Base-by-base conservation (phyloP, 306 rosid genomes). In the Vigna nakashimae region DNA sequence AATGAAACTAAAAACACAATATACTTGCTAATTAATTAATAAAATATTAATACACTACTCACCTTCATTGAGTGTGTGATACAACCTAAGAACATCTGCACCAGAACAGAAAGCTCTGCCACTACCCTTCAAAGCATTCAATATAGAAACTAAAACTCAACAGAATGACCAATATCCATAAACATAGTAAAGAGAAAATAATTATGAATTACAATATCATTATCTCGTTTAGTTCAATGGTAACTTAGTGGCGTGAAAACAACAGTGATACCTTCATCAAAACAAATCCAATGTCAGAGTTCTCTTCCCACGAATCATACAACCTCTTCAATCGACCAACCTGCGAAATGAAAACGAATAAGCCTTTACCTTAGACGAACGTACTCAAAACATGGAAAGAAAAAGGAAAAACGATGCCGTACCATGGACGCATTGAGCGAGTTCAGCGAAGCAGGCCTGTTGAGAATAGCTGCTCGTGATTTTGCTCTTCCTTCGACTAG, bases 231-330 rank as follows among this genome's bases (percentile, higher is more conserved):
- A 67, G 55, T 70, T 79, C 55, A 64, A n/a, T 10, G 67, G 50
- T 51, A 66, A 79, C 71, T 28, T 1, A 48, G 11, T 36, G 48
- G 34, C 9, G 45, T 3, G 18, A 57, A 64, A 83, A 5, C 36
- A 42, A 78, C 4, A 24, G 30, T n/a, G 22, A 68, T 86, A 92
- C 98, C 99, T 92, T 96, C 98, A 92, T 88, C 69, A 91, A 76
- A 70, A 92, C 96, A 85, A 96, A 90, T 59, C 97, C 97, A 80
- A 96, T 91, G 75, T 87, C 88, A 9, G 97, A 85, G 80, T 90
- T 91, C 51, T 92, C 99, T 89, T 96, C 97, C 98, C 98, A 92
- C 26, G 98, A 96, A 82, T 91, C 96, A 80, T 96, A 92, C 17
- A 92, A 82, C 73, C 96, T 90, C 94, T 86, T 96, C 68, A 92